These are phyloP conservation scores for Kwoniella shandongensis DNA, from an alignment of 768 basidiomycete genomes.

Conservation along the genomic window DNA sequence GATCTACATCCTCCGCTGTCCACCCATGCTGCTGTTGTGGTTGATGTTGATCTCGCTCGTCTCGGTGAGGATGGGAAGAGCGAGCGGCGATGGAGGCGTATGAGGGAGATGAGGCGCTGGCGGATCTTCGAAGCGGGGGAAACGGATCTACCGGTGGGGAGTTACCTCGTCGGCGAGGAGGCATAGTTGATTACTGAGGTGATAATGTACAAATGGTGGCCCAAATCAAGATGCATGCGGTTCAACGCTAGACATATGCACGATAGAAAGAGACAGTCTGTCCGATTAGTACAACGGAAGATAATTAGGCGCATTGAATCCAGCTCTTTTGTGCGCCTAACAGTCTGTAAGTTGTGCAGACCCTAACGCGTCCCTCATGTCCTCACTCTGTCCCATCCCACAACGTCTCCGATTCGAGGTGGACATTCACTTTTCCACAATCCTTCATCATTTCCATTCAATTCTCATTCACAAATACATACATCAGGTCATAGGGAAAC, in stretches of 20 bases:
- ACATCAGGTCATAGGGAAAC: not conserved
- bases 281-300: not conserved
- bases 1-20: slow-evolving; percentile 26
- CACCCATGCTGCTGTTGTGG: slow-evolving; percentile 1
- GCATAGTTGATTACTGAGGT: slow-evolving; percentile 6
- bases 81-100: slow-evolving; percentile 27
- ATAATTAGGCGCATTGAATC: not conserved
- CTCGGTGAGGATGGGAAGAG: slow-evolving; percentile 1
- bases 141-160: slow-evolving; percentile 22
- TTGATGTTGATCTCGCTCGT: not conserved
- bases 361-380: not conserved
- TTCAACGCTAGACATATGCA: too few species aligned
- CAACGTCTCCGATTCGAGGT: not conserved
- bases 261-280: slow-evolving; percentile 12
- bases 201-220: too few species aligned
- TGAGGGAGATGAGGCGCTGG: slow-evolving; percentile 8
- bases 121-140: slow-evolving; percentile 22
- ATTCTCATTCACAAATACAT: not conserved
- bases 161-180: slow-evolving; percentile 10
- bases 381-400: not conserved
- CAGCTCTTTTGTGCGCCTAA: not conserved
- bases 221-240: too few species aligned
- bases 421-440: not conserved
- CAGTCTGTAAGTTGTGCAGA: not conserved
- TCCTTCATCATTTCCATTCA: not conserved